Evolutionary conservation across 441 rosid species (phyloP).

Genomic region (Erysimum cheiri): DNA sequence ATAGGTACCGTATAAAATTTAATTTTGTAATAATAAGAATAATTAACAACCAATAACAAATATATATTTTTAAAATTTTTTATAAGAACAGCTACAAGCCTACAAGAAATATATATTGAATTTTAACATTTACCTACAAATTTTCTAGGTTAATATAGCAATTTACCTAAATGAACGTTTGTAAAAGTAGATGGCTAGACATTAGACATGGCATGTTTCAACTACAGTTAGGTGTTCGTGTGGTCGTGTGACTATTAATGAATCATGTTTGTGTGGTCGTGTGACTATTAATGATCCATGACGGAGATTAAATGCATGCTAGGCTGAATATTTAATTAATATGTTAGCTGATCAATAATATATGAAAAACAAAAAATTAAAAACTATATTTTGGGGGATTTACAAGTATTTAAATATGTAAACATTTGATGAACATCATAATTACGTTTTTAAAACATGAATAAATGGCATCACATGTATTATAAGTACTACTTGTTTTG

Average conservation of each 20-base stretch:
- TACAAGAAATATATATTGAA: no score
- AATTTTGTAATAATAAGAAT: not conserved
- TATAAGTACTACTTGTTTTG: not conserved
- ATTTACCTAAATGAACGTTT: not conserved
- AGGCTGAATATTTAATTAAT: not conserved
- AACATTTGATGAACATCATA: not conserved
- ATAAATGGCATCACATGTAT: no score
- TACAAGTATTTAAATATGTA: no score
- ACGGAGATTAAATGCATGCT: not conserved
- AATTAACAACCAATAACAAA: not conserved
- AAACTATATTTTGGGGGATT: no score
- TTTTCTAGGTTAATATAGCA: not conserved
- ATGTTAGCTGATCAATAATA: not conserved
- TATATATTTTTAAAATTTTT: no score
- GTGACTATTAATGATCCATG: conserved; percentile 2
- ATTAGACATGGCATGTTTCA: not conserved
- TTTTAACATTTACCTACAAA: no score
- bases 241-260: conserved; percentile 18
- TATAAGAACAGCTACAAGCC: no score
- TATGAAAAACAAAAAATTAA: no score
- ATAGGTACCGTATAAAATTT: not conserved
- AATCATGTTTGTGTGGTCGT: conserved; percentile 12
- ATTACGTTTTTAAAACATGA: no score
- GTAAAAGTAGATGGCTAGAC: not conserved
- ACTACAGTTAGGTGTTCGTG: not conserved